Base-by-base conservation (phyloP, 2,329 filamentous ascomycete species). In the Fusarium sp. region DNA sequence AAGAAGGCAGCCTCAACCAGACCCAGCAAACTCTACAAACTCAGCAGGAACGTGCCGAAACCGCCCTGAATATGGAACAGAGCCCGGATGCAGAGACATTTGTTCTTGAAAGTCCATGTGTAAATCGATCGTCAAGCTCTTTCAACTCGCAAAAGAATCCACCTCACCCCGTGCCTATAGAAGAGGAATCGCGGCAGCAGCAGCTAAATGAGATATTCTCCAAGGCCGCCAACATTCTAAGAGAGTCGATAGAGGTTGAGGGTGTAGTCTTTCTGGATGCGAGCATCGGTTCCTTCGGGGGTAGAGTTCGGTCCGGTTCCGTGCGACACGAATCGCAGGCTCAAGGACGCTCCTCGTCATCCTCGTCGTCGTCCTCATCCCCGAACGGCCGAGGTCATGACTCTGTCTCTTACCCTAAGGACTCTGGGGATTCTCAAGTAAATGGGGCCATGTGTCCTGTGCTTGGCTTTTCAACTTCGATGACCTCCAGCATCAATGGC, bases 141-240 rank as follows among this genome's bases (percentile, higher is more conserved):
- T 57, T 38, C 8, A 40, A 30, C 7, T 6, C 14, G 10, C 42
- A 14, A 6, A 26, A 51, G 7, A 20, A 46, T 12, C 7, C 40
- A 6, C 5, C 9, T 8, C 36, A 34, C 19, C 43, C 52, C 11
- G 17, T 34, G 17, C 12, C 20, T 3, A 11, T 28, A 12, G 59
- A 28, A 9, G 59, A 63, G n/a, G 59, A 64, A 38, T 43, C 50
- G 2, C 51, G 46, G 15, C 47, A 57, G n/a, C 8, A 4, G 17
- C 40, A 47, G 28, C 9, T 43, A 19, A 43, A 40, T n/a, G 32
- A 54, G 6, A 73, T 83, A 1, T 82, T 83, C 47, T 78, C 78
- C 0, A 81, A 78, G 26, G 83, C 83, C 6, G 79, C 82, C 21
- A 80, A 80, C 24, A 74, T 84, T 8, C 73, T 85, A 14, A 68